Evolutionary conservation across 192 early-diverging fungal genomes (phyloP), one percentile per base, ranked within the genome.

Genomic region (Backusella sp.): DNA sequence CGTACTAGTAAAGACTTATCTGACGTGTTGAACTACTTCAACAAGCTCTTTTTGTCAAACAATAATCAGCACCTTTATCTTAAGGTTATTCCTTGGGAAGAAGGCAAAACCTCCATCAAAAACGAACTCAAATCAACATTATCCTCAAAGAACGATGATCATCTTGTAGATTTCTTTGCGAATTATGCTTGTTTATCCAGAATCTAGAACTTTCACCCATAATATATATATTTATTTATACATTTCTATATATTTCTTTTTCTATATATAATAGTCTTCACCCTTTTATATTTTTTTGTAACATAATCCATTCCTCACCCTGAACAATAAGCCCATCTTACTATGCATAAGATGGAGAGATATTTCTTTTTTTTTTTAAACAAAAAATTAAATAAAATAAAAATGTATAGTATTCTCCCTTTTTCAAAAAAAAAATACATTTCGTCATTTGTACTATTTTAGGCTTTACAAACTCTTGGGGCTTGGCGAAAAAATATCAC

Each of bases 11-110:
- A 34, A n/a, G 75, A 76, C 23, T 44, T 76, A 19, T 41, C 44
- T 52, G 41, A 76, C n/a, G 66, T 76, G 6, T 39, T 76, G 15
- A 42, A 65, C 15, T 76, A 76, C 32, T 76, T 76, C 49, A 76
- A 76, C 39, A 34, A 39, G 37, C 9, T 72, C 6, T 72, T 72
- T 52, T 19, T 53, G 15, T 17, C 23, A 52, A 39, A 72, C 41
- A 44, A 35, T 44, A 44, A 72, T 3, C 36, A 44, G 44, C 70
- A 72, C 8, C 42, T 72, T 14, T 30, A 23, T 26, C 42, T 72
- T 12, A 39, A 44, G 15, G 42, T 72, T 7, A 49, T 52, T 30
- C 70, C 70, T 49, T 72, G 70, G 70, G 28, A 72, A 39, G 41
- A 72, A 15, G 39, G 44, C 28, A 28, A 39, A 52, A 23, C 21